Base-by-base conservation (phyloP, 148 eudicot species). In the Vaccinium corymbosum region DNA sequence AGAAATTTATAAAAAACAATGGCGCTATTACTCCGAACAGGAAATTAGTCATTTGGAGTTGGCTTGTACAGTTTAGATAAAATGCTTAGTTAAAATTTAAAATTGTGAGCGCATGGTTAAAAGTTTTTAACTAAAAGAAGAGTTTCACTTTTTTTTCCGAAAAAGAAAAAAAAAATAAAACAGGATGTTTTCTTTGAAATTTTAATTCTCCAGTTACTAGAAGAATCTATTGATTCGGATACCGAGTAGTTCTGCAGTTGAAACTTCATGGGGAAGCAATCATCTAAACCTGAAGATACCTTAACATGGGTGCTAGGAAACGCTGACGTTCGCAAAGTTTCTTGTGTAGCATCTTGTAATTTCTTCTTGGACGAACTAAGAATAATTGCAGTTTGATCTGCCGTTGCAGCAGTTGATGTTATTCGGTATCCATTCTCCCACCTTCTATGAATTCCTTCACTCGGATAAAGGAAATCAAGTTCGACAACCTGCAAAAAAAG, bases 391-490 rank as follows among this genome's bases (percentile, higher is more conserved):
- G 91, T 85, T 85, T 90, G 92, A 82, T 90, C 92, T 55, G 84
- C 68, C 11, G 91, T 90, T 19, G 91, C 91, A 27, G 92, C 92
- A 51, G 86, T 84, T 48, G 92, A 76, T 16, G 92, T 90, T 25
- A 90, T 90, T 59, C 92, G 83, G 56, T 89, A 90, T 22, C 89
- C 91, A 79, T 85, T 85, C 66, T 90, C 91, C 92, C 92, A 90
- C 81, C 92, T 87, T 84, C 85, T 80, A 86, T 89, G 92, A 85
- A 90, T 89, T 51, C 92, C 92, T 83, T 90, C 92, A 79, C 92
- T 90, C 2, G 92, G 92, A 82, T 90, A 90, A 38, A 89, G 91
- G 81, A 85, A 85, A 81, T 85, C 87, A 50, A 85, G 84, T 76
- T 85, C 87, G 64, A 85, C 87, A 68, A 89, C 92, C 92, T 90